Conservation (phyloP, 2,329 filamentous ascomycete genomes). For the Neofusicoccum cordaticola region DNA sequence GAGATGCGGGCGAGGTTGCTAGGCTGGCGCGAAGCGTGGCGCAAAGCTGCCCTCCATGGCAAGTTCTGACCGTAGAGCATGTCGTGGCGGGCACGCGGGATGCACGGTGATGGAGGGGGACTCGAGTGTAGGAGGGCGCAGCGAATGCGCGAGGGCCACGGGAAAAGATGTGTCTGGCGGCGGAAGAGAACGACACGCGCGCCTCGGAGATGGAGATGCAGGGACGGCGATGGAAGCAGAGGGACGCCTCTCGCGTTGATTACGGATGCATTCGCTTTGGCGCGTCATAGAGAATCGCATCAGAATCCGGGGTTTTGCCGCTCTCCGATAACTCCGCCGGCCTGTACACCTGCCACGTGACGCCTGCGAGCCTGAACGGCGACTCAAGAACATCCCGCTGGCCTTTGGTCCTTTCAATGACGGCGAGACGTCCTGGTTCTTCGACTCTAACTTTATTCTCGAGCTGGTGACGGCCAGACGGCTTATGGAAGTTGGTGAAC, state of each 20-base stretch:
- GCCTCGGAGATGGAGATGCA: constrained; percentile 5
- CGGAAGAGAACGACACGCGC: not conserved
- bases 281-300: not conserved
- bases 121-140: not conserved
- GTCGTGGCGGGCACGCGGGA: constrained; percentile 5
- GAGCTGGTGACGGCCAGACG: too few species aligned
- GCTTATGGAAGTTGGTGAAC: too few species aligned
- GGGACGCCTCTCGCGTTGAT: constrained; percentile 1
- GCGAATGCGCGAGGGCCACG: not conserved
- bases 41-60: constrained; percentile 63
- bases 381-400: too few species aligned
- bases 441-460: not conserved
- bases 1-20: constrained; percentile 20
- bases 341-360: not conserved
- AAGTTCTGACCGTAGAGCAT: constrained; percentile 66
- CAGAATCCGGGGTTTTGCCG: not conserved
- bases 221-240: constrained; percentile 1
- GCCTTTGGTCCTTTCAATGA: too few species aligned
- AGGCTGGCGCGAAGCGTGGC: constrained; percentile 45
- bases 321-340: constrained; percentile 3
- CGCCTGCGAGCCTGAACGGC: too few species aligned
- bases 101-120: not conserved
- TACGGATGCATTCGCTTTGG: constrained; percentile 13
- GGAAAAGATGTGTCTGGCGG: not conserved
- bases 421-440: too few species aligned